phyloP scores from a whole-genome alignment of 2,329 filamentous ascomycete genomes.

The Aspergillus sp. region DNA sequence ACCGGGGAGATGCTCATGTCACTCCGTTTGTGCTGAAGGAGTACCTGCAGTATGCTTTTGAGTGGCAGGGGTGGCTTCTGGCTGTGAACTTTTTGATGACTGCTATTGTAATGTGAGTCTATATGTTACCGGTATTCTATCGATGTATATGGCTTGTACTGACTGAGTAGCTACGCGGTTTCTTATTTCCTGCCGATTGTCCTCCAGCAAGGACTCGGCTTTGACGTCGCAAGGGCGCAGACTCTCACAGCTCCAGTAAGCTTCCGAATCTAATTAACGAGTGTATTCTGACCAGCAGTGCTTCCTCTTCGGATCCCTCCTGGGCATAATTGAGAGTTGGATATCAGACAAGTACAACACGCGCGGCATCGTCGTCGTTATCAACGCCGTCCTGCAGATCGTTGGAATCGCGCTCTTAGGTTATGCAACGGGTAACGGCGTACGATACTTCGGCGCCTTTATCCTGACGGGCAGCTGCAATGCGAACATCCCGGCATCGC shows the following conservation, averaged over 20 bases:
- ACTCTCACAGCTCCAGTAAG: constrained; percentile 17
- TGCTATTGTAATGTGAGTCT: constrained; percentile 9
- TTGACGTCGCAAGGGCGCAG: constrained; percentile 15
- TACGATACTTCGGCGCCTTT: constrained; percentile 9
- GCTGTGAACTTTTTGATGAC: constrained; percentile 12
- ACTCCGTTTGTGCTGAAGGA: constrained; percentile 7
- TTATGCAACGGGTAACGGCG: constrained; percentile 1
- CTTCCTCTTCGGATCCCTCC: constrained; percentile 6
- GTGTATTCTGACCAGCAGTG: neutral
- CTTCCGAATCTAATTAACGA: neutral
- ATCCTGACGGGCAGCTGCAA: constrained; percentile 1
- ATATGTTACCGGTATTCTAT: neutral
- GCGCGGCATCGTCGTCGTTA: constrained; percentile 4
- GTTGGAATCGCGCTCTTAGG: constrained; percentile 2
- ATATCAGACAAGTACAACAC: constrained; percentile 9
- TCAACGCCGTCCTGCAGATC: constrained; percentile 7
- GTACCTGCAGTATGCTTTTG: constrained; percentile 12
- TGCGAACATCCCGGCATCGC: neutral
- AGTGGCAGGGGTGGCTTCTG: constrained; percentile 16
- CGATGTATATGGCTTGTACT: neutral
- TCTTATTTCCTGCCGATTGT: constrained; percentile 21
- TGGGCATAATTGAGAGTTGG: constrained; percentile 6
- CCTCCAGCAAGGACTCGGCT: constrained; percentile 12
- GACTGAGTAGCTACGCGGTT: constrained; percentile 11
- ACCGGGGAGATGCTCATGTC: constrained; percentile 13